A percentile compares a stretch with the other conserved stretches of the same genome.
phyloP scores from a whole-genome alignment of 768 basidiomycete species.

The Mrakia hoshinonis region DNA sequence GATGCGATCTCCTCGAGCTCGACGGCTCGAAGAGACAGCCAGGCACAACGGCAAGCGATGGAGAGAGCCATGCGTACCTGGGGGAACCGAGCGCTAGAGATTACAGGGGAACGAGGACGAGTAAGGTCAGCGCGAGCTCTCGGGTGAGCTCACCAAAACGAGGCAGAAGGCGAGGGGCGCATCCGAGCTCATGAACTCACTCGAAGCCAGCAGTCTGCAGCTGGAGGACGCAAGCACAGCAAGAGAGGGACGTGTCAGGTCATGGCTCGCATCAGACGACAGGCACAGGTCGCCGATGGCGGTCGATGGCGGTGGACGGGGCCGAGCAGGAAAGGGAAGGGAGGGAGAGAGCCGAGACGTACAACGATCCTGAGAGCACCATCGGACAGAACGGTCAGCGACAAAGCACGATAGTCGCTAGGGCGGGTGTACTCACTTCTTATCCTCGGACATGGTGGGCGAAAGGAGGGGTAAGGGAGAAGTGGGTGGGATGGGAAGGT shows the following conservation, averaged over 20 bases:
- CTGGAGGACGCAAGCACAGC: slow-evolving; percentile 41
- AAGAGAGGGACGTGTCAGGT: neutral
- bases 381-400: neutral
- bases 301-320: no score
- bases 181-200: slow-evolving; percentile 39
- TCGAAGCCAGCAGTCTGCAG: slow-evolving; percentile 96
- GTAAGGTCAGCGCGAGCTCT: neutral
- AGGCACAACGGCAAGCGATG: neutral
- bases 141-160: neutral
- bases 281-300: neutral
- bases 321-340: neutral
- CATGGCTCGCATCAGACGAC: neutral
- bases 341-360: neutral
- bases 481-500: neutral
- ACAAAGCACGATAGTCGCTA: neutral
- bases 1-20: neutral
- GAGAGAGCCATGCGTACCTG: slow-evolving; percentile 11
- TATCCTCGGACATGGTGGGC: slow-evolving; percentile 18
- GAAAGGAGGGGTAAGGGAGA: neutral
- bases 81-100: slow-evolving; percentile 28
- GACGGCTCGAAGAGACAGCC: neutral
- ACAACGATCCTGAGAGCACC: slow-evolving; percentile 19
- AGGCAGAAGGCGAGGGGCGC: neutral
- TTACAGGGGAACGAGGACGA: neutral
- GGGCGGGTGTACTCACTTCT: neutral